phyloP scores from a whole-genome alignment of 768 basidiomycete genomes.

The Tricholoma saponaceum region DNA sequence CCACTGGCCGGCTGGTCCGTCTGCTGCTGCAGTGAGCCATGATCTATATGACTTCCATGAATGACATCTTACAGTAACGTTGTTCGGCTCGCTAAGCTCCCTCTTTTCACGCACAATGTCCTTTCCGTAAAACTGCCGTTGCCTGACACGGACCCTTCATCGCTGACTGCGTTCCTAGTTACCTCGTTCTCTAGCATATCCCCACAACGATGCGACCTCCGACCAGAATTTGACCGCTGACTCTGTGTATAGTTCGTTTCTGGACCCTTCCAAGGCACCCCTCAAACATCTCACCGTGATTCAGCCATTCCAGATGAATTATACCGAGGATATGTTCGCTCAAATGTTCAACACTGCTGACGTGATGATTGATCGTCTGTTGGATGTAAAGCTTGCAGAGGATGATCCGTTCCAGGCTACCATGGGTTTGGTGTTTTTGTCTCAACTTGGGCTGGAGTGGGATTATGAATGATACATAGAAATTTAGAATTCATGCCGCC shows the following conservation, averaged over 20 bases:
- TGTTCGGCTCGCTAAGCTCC: not conserved
- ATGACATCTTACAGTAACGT: not conserved
- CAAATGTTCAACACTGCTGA: conserved; percentile 15
- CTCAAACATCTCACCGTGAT: conserved; percentile 33
- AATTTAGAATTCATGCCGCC: not conserved
- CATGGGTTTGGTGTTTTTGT: conserved; percentile 41
- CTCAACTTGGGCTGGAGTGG: conserved; percentile 34
- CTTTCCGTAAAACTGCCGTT: not conserved
- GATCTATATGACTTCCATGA: not conserved
- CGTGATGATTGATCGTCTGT: conserved; percentile 25
- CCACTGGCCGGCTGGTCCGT: not conserved
- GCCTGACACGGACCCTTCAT: not conserved
- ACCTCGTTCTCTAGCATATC: not conserved
- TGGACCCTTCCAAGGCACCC: conserved; percentile 24
- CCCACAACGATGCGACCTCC: not conserved
- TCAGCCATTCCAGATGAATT: conserved; percentile 16
- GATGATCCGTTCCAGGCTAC: conserved; percentile 43
- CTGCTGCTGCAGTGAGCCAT: not conserved
- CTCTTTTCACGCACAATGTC: not conserved
- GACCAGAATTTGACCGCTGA: not conserved
- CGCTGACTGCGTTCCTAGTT: not conserved
- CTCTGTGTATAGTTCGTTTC: conserved; percentile 1
- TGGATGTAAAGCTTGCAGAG: conserved; percentile 28
- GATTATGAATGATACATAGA: conserved; percentile 11
- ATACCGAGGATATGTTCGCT: conserved; percentile 18